Conservation (phyloP, 2,329 filamentous ascomycete genomes). For the Fusarium chaquense region DNA sequence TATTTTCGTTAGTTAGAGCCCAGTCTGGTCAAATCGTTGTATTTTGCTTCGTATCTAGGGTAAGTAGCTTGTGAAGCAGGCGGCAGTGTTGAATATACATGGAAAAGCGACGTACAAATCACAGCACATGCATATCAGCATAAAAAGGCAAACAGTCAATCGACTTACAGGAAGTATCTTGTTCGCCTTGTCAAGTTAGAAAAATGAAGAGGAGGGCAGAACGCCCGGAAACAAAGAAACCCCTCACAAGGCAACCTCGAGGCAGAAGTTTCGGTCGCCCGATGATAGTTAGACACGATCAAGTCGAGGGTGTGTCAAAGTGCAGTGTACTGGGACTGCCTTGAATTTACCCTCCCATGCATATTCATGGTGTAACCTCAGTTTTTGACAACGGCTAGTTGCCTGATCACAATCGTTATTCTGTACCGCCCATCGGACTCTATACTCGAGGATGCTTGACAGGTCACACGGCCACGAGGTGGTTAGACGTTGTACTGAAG, state of each 20-base stretch:
- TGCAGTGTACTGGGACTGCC: constrained; percentile 7
- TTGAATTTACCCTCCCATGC: background rate
- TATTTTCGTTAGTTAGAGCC: background rate
- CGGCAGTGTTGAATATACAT: background rate
- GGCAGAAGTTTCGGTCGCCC: constrained; percentile 22
- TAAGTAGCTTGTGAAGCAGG: background rate
- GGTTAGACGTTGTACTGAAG: background rate
- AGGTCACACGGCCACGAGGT: constrained; percentile 34
- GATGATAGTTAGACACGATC: constrained; percentile 9
- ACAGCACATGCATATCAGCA: too few relatives aligned
- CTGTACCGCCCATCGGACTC: constrained; percentile 1
- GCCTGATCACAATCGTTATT: constrained; percentile 14
- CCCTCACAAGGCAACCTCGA: constrained; percentile 28
- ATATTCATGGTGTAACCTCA: constrained; percentile 14
- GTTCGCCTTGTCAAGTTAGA: too few relatives aligned
- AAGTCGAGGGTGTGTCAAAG: constrained; percentile 20
- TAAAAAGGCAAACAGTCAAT: background rate
- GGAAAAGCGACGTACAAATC: background rate
- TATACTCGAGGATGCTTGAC: constrained; percentile 5
- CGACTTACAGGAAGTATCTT: background rate
- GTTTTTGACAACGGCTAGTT: constrained; percentile 24
- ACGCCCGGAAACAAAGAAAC: background rate
- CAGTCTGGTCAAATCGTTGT: background rate
- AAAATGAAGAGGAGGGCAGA: background rate
- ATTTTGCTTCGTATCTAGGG: background rate